phyloP scores from a whole-genome alignment of 2,329 filamentous ascomycete species.

The Colletotrichum sp. region DNA sequence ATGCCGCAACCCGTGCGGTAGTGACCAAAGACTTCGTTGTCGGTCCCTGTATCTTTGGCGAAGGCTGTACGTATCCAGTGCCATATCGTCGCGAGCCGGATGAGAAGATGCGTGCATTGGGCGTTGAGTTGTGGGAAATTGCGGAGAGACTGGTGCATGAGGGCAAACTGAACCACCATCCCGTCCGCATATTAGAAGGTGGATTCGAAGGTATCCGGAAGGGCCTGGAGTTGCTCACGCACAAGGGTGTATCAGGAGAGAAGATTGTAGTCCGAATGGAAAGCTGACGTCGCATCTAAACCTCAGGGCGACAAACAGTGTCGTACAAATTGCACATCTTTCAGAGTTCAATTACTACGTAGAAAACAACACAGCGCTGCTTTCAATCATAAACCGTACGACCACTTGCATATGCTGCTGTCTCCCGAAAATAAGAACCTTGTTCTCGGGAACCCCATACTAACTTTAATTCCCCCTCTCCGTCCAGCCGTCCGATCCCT shows the following conservation, averaged over 20 bases:
- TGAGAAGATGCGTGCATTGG: conserved; percentile 8
- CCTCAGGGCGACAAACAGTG: not conserved
- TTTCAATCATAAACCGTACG: not conserved
- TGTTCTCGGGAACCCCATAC: not conserved
- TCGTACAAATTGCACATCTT: not conserved
- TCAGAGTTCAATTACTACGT: not conserved
- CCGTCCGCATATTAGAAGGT: not conserved
- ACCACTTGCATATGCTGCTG: not conserved
- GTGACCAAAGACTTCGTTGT: conserved; percentile 33
- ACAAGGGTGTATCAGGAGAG: not conserved
- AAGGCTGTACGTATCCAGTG: conserved; percentile 21
- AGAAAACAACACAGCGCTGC: not conserved
- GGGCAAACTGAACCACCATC: conserved; percentile 20
- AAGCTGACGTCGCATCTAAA: not conserved
- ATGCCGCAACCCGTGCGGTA: not conserved
- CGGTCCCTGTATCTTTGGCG: conserved; percentile 30
- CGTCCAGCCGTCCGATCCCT: not conserved
- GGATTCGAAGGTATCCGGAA: not conserved
- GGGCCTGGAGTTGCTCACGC: conserved; percentile 17
- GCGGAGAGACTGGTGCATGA: conserved; percentile 15
- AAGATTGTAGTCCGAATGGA: not conserved
- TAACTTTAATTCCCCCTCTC: not conserved
- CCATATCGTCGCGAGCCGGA: conserved; percentile 22
- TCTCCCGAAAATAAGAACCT: not conserved
- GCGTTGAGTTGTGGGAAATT: conserved; percentile 2